Base-by-base conservation (phyloP, 176 grass and related monocot genomes). In the Phoenix roebelenii region DNA sequence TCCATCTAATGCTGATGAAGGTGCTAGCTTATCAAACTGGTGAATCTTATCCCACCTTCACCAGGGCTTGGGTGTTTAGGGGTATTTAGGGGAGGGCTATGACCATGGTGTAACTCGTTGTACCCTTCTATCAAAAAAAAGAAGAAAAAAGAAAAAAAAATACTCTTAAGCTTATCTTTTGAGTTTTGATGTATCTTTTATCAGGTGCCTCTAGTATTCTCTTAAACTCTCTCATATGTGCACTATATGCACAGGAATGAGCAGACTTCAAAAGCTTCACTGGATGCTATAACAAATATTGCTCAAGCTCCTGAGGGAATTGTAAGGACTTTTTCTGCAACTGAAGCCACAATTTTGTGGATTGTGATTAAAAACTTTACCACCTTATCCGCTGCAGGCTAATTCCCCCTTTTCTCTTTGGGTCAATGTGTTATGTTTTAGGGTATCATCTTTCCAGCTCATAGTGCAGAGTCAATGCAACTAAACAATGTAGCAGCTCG, bases 371-470 rank as follows among this genome's bases (percentile, higher is more conserved):
- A 44, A 12, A 44, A 9, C 35, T 44, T 44, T 44, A 12, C 35
- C 35, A 39, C 35, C 25, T 22, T 16, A 58, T 64, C 0, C 5
- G 24, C 67, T 19, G 19, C 32, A 18, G 55, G 57, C n/a, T 57
- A 69, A 55, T 54, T 26, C 32, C 57, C 15, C 44, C n/a, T 70
- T 67, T 18, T 24, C 17, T 51, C 28, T 4, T 32, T 66, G 52
- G 57, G 59, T 69, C 20, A 16, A 61, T 77, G 17, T 22, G 4
- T 63, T 67, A 4, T 52, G 51, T 67, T 67, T 76, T 71, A 97
- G 93, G 67, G 70, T 64, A 74, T 92, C 55, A 85, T 98, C 81
- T 98, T 98, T 80, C 79, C 83, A 70, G 57, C 73, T 29, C 49
- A 61, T 70, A 70, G 79, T 49, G 79, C 83, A 81, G 76, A 73